Conservation (phyloP, 225 moss, liverwort and hornwort species). For the Ulota crispa region DNA sequence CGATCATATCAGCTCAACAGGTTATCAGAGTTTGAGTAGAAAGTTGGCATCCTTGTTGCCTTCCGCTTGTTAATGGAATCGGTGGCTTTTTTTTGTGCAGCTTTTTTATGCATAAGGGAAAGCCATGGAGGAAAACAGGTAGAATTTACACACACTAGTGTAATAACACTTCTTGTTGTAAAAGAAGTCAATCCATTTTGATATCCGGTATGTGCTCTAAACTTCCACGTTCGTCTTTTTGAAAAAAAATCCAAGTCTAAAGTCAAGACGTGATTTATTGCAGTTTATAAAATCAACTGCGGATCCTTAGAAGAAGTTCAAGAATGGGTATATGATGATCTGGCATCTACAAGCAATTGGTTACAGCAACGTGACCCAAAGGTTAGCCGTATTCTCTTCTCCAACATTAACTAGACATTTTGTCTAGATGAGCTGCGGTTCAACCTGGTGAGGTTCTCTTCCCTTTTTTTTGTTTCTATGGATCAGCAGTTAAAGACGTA, state of each 20-base stretch:
- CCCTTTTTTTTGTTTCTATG: background rate
- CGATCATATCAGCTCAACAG: slow-evolving; percentile 6
- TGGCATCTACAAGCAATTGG: slow-evolving; percentile 59
- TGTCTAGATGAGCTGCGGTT: slow-evolving; percentile 15
- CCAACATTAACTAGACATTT: background rate
- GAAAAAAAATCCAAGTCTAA: background rate
- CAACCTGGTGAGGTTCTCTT: background rate
- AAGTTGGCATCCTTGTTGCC: slow-evolving; percentile 1
- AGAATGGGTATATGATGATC: slow-evolving; percentile 75
- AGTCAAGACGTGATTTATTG: slow-evolving; percentile 6
- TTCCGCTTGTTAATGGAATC: slow-evolving; percentile 15
- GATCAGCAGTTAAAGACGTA: slow-evolving; percentile 1
- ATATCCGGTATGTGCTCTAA: background rate
- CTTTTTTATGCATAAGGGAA: slow-evolving; percentile 78
- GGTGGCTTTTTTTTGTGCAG: slow-evolving; percentile 27
- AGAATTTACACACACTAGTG: slow-evolving; percentile 15
- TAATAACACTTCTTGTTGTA: slow-evolving; percentile 18
- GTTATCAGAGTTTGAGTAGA: slow-evolving; percentile 6
- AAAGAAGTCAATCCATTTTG: slow-evolving; percentile 20
- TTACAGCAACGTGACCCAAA: slow-evolving; percentile 65
- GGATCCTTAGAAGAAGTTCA: slow-evolving; percentile 60
- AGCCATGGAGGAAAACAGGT: slow-evolving; percentile 65
- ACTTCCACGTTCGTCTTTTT: background rate
- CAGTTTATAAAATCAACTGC: slow-evolving; percentile 39
- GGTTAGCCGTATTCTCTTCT: slow-evolving; percentile 34